These are phyloP conservation scores for Aspergillus sparsus DNA, from an alignment of 495 filamentous ascomycete genomes.

Conservation along the genomic window DNA sequence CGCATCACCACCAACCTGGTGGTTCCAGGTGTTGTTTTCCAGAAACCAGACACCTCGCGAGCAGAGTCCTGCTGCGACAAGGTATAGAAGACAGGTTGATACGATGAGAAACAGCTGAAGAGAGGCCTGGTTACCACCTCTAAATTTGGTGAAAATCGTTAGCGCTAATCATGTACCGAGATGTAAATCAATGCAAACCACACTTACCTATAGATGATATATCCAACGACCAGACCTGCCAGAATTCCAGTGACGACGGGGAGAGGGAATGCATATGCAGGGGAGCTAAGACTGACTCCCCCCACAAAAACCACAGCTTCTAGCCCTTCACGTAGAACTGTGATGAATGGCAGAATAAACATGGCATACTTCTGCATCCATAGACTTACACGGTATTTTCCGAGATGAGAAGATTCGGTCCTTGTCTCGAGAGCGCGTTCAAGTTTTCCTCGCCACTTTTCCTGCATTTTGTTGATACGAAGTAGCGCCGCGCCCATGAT, in stretches of 20 bases:
- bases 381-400: constrained; percentile 56
- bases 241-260: constrained; percentile 67
- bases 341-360: constrained; percentile 82
- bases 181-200: background rate
- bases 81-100: constrained; percentile 75
- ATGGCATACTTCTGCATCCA: constrained; percentile 77
- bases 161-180: background rate
- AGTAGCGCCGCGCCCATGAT: constrained; percentile 78
- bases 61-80: constrained; percentile 80
- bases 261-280: constrained; percentile 72
- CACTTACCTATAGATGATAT: constrained; percentile 69
- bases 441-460: constrained; percentile 81
- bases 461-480: constrained; percentile 77
- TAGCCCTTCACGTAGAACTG: constrained; percentile 76
- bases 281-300: constrained; percentile 72
- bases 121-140: constrained; percentile 62
- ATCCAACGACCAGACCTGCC: constrained; percentile 65
- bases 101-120: constrained; percentile 78
- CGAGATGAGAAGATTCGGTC: constrained; percentile 31
- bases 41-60: constrained; percentile 78
- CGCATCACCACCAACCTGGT: constrained; percentile 70
- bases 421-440: constrained; percentile 50
- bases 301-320: constrained; percentile 82
- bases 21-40: constrained; percentile 64
- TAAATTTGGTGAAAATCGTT: constrained; percentile 20